Base-by-base conservation (phyloP, 2,329 filamentous ascomycete genomes). In the Metarhizium anisopliae region DNA sequence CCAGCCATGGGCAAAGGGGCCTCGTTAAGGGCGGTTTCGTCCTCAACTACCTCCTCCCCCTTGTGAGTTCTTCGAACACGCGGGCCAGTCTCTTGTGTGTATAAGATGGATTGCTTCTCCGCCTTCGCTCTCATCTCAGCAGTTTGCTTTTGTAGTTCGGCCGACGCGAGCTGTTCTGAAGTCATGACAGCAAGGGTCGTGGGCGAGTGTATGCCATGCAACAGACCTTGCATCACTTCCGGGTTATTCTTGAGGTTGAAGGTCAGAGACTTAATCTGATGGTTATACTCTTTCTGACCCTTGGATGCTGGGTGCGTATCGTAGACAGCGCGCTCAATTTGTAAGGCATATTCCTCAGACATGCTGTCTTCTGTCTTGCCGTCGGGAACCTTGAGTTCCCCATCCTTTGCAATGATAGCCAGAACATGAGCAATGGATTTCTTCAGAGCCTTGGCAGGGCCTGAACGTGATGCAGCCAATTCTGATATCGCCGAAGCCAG, bases 241-340 rank as follows among this genome's bases (percentile, higher is more conserved):
- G 84, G 74, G 69, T 99, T 99, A 67, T 85, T 86, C 78, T 95
- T 96, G 58, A 96, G 77, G 72, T 97, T 97, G 72, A 89, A 89
- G 51, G 84, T 77, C 61, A 99, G 81, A 49, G 86, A 84, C 60
- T 90, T 85, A 63, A 91, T 81, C 70, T 96, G 83, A 38, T 75
- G 74, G 14, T 67, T 74, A 62, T 83, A 84, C 53, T 83, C 74
- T 56, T 75, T 74, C 29, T 76, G 73, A 14, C 69, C 69, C 59
- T 70, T 72, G 47, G 62, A 68, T 38, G 72, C 73, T 0, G 77
- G 74, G 55, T 85, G 80, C 0, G 76, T 78, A 59, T 81, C 80
- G 56, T 79, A 75, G 14, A 85, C 80, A 4, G 82, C 82, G 63
- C 90, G 83, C 73, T 96, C 92, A 59, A 97, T 87, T 60, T 90